phyloP scores from a whole-genome alignment of 495 filamentous ascomycete species.

The Penicillium angulare region DNA sequence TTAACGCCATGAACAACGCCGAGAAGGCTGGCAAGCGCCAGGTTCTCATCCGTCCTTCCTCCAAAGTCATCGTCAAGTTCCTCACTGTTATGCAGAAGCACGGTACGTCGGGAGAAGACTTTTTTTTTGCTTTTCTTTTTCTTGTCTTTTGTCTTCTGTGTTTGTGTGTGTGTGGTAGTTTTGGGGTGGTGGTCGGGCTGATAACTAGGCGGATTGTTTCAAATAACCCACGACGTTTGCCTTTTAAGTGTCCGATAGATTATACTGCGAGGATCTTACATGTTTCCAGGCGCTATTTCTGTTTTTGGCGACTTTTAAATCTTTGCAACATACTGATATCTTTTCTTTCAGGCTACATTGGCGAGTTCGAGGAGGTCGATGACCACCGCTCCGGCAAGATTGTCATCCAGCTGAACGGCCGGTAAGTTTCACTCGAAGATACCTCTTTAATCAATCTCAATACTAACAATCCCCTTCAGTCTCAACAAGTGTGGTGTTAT shows the following conservation, averaged over 20 bases:
- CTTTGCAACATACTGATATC: slow-evolving; percentile 77
- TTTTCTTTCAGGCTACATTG: slow-evolving; percentile 81
- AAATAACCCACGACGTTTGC: slow-evolving; percentile 75
- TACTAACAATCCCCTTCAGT: slow-evolving; percentile 31
- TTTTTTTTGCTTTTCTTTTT: slow-evolving; percentile 8
- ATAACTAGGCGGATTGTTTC: slow-evolving; percentile 98
- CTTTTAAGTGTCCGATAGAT: slow-evolving; percentile 99
- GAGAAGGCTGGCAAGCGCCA: slow-evolving; percentile 99
- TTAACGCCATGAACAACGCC: slow-evolving; percentile 99
- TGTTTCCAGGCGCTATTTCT: slow-evolving; percentile 64
- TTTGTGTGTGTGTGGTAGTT: slow-evolving; percentile 1
- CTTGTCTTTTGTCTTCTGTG: slow-evolving; percentile 5
- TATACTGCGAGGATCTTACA: slow-evolving; percentile 87
- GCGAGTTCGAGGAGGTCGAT: slow-evolving; percentile 99
- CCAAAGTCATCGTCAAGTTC: slow-evolving; percentile 99
- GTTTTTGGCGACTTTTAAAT: slow-evolving; percentile 89
- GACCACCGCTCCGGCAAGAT: slow-evolving; percentile 99
- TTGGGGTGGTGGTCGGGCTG: slow-evolving; percentile 66
- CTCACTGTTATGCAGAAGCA: slow-evolving; percentile 97
- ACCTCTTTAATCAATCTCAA: neutral
- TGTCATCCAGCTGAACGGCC: slow-evolving; percentile 90
- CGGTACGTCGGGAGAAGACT: slow-evolving; percentile 69
- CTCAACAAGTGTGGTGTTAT: slow-evolving; percentile 99
- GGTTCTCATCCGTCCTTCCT: slow-evolving; percentile 91
- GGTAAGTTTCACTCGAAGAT: slow-evolving; percentile 33